phyloP scores from a whole-genome alignment of 2,329 filamentous ascomycete species.

The Celoporthe dispersa region DNA sequence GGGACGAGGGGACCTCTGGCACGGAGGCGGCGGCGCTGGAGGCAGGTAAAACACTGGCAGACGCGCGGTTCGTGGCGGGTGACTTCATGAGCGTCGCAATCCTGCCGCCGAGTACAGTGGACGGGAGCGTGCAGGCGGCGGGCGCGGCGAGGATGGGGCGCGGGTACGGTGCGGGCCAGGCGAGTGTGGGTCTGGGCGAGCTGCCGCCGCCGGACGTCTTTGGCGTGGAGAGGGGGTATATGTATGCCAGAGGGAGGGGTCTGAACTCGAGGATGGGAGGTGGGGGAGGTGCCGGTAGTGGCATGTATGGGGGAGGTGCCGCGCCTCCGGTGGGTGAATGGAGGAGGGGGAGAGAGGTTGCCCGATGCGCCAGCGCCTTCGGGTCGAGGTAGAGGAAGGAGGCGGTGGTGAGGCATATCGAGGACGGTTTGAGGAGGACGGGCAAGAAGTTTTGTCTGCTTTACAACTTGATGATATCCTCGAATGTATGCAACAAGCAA shows the following conservation, averaged over 20 bases:
- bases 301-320: conserved; percentile 40
- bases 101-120: conserved; percentile 71
- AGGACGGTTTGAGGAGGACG: neutral
- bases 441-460: neutral
- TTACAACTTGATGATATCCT: conserved; percentile 21
- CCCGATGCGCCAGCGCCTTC: conserved; percentile 52
- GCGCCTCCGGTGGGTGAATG: conserved; percentile 59
- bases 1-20: conserved; percentile 52
- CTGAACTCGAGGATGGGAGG: conserved; percentile 41
- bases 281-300: conserved; percentile 36
- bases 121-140: conserved; percentile 71
- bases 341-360: conserved; percentile 67
- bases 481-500: conserved; percentile 2
- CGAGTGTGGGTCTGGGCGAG: conserved; percentile 34
- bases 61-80: conserved; percentile 82
- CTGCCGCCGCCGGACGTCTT: conserved; percentile 34
- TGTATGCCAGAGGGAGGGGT: conserved; percentile 28
- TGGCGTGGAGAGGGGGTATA: conserved; percentile 49
- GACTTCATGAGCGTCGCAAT: conserved; percentile 88
- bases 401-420: conserved; percentile 37
- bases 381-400: conserved; percentile 54
- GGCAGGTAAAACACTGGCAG: conserved; percentile 73
- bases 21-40: conserved; percentile 47
- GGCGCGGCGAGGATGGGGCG: conserved; percentile 52
- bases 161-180: conserved; percentile 45